Evolutionary conservation across 768 basidiomycete genomes (phyloP), one percentile per base, ranked within the genome.

Genomic region (Suillus decipiens): DNA sequence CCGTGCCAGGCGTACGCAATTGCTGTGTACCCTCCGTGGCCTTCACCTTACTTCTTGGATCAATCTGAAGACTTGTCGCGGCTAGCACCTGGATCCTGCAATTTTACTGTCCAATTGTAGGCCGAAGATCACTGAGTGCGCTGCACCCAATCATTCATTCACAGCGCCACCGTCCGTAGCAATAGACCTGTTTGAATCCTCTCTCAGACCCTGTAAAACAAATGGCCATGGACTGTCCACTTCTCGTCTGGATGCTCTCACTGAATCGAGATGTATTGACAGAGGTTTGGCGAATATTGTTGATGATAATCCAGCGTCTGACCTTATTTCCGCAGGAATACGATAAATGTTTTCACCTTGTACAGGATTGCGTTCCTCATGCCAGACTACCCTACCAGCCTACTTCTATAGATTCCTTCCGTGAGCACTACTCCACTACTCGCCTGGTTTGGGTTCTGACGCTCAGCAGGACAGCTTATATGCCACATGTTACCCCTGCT

Each of bases 221-320:
- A 48, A 60, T 56, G 60, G 53, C 67, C 10, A 75, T 82, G 78
- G 86, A 88, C 62, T 87, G 84, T 71, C 88, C 88, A 12, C 85
- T 92, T 65, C 81, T 92, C 33, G 86, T 90, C 28, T 92, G 90
- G 90, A 90, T 91, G 87, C 77, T 92, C 58, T 89, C 88, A 5
- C 75, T 90, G 71, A 91, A 91, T 68, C 80, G 90, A 61, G 89
- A 90, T 73, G 85, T 91, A 71, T 84, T 86, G 14, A 79, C 80
- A 73, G 83, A 86, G 73, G 90, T 88, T 69, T 66, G 62, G 41
- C 22, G 39, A 51, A 51, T 41, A 54, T 63, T 53, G 42, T 43
- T 7, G 55, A 6, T 34, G 31, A 56, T 39, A 51, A 45, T 61
- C 36, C 50, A 64, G 19, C 59, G 37, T 55, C 54, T 61, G 56